Base-by-base conservation (phyloP, 2,329 filamentous ascomycete species). In the Claviceps sp. region DNA sequence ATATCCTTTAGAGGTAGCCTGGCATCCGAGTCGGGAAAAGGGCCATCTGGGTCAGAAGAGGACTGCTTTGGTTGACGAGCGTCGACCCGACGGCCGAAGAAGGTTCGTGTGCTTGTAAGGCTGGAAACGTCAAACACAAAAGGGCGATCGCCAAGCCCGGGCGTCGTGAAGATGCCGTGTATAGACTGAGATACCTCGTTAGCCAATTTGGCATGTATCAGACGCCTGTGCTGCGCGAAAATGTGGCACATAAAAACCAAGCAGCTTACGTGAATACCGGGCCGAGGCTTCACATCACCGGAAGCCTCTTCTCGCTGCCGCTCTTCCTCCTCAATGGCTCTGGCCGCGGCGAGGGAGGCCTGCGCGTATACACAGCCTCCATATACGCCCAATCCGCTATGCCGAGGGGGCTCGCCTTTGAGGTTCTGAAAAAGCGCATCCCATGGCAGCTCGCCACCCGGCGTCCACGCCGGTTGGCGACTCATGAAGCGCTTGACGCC, bases 151-250 rank as follows among this genome's bases (percentile, higher is more conserved):
- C 60, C 53, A 4, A 66, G 60, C 5, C 74, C 77, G 0, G 67
- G 65, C 22, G 72, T 68, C 2, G 74, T 74, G 59, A 80, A 81
- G 58, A 72, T 76, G 8, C 76, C 77, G 57, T 79, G 74, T 22
- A 81, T 75, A 8, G 75, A 73, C 76, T 79, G 4, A 11, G 7
- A 20, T 26, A 46, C 7, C 11, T 34, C 30, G 30, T 34, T 11
- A 34, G 30, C 30, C 30, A 11, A 34, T 34, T 34, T 11, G 30
- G 9, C 30, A 4, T 34, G 30, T 4, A 34, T 11, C 30, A 34
- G 30, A 34, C 8, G 30, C 9, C 9, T 34, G 30, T 11, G 30
- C 30, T 34, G 30, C 1, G 30, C 30, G 9, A 11, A 34, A 11
- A 34, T 34, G 30, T 34, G 30, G 9, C 30, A 34, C 9, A 22